phyloP scores from a whole-genome alignment of 1,284 basidiomycete species.

The Cryptococcus maquisensis region DNA sequence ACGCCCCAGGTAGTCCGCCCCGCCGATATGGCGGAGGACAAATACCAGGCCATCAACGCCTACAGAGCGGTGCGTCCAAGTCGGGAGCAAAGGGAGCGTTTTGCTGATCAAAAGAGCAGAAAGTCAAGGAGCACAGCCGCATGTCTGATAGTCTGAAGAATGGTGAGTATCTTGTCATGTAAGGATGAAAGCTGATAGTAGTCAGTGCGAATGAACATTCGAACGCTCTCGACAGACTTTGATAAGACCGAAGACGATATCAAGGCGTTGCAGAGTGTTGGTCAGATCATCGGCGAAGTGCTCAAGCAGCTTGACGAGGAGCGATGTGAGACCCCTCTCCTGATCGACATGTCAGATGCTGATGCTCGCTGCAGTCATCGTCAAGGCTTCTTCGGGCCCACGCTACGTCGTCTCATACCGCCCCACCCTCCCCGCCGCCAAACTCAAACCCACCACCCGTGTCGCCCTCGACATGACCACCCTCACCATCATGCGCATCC shows the following conservation, averaged over 20 bases:
- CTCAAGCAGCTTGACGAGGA: conserved; percentile 98
- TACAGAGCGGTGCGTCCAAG: conserved; percentile 45
- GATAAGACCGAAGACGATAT: conserved; percentile 99
- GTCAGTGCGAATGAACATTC: conserved; percentile 54
- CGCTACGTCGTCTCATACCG: conserved; percentile 99
- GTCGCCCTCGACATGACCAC: conserved; percentile 99
- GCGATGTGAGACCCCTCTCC: conserved; percentile 63
- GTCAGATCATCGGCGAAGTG: conserved; percentile 98
- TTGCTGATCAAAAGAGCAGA: conserved; percentile 55
- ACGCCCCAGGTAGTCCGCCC: conserved; percentile 30
- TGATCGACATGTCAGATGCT: neutral
- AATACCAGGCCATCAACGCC: conserved; percentile 47
- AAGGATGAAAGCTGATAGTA: neutral
- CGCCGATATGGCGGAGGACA: conserved; percentile 37
- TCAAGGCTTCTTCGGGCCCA: conserved; percentile 97
- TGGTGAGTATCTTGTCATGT: conserved; percentile 54
- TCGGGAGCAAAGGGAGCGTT: neutral
- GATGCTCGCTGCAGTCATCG: conserved; percentile 68
- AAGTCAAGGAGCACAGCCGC: conserved; percentile 81
- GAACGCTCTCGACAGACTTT: conserved; percentile 81
- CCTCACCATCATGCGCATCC: conserved; percentile 95
- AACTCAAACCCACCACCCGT: conserved; percentile 90
- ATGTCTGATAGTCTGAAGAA: conserved; percentile 81
- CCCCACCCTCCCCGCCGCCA: conserved; percentile 82
- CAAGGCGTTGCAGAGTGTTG: conserved; percentile 97